Conservation (phyloP, 257 asterid species). For the Petunia axillaris region DNA sequence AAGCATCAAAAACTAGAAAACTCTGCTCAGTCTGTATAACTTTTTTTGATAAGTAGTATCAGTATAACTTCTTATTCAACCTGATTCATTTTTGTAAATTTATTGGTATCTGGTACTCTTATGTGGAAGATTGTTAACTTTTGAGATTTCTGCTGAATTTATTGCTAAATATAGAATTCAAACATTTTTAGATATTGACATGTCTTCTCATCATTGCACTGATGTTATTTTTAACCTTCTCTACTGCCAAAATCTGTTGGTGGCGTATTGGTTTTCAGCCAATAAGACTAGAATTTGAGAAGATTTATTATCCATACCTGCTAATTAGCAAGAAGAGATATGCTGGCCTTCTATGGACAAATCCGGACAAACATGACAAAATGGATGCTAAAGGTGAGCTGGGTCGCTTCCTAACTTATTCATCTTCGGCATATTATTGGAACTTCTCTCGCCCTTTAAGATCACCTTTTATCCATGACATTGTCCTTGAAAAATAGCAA, state of each 20-base stretch:
- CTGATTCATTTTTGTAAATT: constrained; percentile 1
- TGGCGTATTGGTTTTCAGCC: constrained; percentile 60
- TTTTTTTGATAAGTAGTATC: background rate
- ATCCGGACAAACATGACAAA: constrained; percentile 88
- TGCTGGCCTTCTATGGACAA: constrained; percentile 99
- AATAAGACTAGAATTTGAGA: constrained; percentile 94
- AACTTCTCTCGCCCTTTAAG: background rate
- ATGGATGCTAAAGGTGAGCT: constrained; percentile 96
- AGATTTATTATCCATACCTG: constrained; percentile 90
- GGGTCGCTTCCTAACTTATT: constrained; percentile 30
- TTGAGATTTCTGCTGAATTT: background rate
- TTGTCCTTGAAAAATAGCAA: constrained; percentile 15
- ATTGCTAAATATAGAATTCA: background rate
- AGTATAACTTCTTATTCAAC: constrained; percentile 2
- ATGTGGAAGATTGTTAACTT: constrained; percentile 3
- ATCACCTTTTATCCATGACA: background rate
- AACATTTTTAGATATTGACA: background rate
- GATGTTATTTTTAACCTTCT: background rate
- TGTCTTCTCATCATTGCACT: background rate
- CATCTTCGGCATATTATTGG: constrained; percentile 14
- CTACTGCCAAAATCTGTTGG: constrained; percentile 16
- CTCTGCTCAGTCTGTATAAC: background rate
- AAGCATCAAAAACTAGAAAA: background rate
- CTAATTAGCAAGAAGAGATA: constrained; percentile 98
- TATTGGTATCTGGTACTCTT: constrained; percentile 8